A percentile compares a stretch with the other conserved stretches of the same genome.
phyloP scores from a whole-genome alignment of 2,329 filamentous ascomycete genomes.

The Lecanicillium sp. region DNA sequence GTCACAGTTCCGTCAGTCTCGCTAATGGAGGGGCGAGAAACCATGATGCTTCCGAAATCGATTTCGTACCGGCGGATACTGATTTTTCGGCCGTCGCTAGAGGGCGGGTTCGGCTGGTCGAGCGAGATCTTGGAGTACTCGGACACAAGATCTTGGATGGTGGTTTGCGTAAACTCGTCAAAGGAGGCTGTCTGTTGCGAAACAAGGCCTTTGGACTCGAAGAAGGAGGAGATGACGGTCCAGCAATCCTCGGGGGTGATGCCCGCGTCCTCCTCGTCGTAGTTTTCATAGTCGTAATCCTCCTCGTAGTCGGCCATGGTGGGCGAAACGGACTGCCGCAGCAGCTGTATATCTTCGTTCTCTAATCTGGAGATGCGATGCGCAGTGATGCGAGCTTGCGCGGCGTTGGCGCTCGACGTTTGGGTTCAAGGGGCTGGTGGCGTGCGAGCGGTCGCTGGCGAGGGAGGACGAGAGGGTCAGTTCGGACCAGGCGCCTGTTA shows the following conservation, averaged over 20 bases:
- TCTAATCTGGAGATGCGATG: not conserved
- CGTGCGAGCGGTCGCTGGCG: not conserved
- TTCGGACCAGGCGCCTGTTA: constrained; percentile 8
- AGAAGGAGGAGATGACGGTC: constrained; percentile 95
- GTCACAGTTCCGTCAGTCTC: constrained; percentile 87
- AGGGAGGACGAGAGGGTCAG: constrained; percentile 6
- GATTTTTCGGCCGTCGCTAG: constrained; percentile 69
- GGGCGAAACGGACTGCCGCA: constrained; percentile 5
- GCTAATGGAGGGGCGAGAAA: constrained; percentile 84
- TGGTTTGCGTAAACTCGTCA: constrained; percentile 91
- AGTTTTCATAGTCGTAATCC: constrained; percentile 61
- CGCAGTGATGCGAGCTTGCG: not conserved
- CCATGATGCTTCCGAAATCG: constrained; percentile 83
- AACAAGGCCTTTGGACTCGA: constrained; percentile 90
- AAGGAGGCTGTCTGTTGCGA: constrained; percentile 98
- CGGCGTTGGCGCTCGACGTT: not conserved
- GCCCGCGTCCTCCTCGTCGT: constrained; percentile 58
- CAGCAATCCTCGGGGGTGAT: constrained; percentile 98
- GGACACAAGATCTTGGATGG: constrained; percentile 88
- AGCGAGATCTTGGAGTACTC: constrained; percentile 90
- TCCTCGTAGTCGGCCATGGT: constrained; percentile 53
- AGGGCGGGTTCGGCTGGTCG: constrained; percentile 80
- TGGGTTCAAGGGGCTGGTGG: not conserved
- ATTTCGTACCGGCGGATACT: constrained; percentile 90
- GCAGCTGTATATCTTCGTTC: not conserved